These are phyloP conservation scores for Boletus edulis DNA, from an alignment of 768 basidiomycete species.

Conservation along the genomic window DNA sequence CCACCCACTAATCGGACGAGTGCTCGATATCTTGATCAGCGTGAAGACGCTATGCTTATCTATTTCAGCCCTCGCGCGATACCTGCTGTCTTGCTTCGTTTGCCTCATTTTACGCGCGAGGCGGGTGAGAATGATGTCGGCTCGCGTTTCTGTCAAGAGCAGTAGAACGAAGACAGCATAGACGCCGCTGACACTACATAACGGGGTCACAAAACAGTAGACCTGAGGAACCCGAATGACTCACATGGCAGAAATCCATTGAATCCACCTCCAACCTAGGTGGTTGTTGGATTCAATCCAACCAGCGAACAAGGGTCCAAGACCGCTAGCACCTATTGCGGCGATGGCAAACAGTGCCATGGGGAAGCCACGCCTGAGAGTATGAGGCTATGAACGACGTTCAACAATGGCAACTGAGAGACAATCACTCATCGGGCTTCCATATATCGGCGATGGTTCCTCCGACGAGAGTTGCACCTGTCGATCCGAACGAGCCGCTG, in stretches of 20 bases:
- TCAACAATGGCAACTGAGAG: not conserved
- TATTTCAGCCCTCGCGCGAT: conserved; percentile 61
- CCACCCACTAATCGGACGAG: conserved; percentile 67
- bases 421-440: conserved; percentile 53
- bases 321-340: conserved; percentile 58
- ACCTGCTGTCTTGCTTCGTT: conserved; percentile 60
- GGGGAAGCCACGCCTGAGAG: conserved; percentile 64
- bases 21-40: conserved; percentile 68
- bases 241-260: conserved; percentile 75
- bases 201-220: not conserved
- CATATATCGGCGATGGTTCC: conserved; percentile 76
- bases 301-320: conserved; percentile 63
- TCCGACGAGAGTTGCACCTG: conserved; percentile 69
- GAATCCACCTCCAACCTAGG: conserved; percentile 79
- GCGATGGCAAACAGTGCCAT: conserved; percentile 71
- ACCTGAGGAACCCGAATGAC: conserved; percentile 1
- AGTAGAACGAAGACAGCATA: conserved; percentile 51
- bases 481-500: conserved; percentile 65
- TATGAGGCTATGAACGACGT: conserved; percentile 15
- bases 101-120: conserved; percentile 63
- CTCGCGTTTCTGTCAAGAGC: conserved; percentile 70
- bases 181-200: conserved; percentile 47
- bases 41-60: conserved; percentile 54
- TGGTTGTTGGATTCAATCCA: conserved; percentile 61
- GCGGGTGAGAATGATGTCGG: conserved; percentile 64